Base-by-base conservation (phyloP, 768 basidiomycete species). In the Dioszegia aurantiaca region DNA sequence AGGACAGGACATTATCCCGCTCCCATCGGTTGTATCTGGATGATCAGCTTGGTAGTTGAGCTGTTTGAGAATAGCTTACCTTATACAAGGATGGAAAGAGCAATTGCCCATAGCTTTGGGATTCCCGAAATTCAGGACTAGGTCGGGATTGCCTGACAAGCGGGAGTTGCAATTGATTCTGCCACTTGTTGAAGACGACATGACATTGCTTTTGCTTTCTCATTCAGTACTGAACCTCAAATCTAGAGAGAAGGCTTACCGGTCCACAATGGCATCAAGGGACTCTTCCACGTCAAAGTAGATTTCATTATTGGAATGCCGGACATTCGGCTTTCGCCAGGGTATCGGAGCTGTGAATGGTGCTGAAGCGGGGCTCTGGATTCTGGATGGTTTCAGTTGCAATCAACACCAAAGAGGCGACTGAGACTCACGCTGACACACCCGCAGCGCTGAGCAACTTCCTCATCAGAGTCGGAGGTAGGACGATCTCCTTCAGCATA, bases 281-380 rank as follows among this genome's bases (percentile, higher is more conserved):
- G 87, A 84, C 75, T 98, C 94, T 0, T 83, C 80, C 59, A 95
- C 81, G 70, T 98, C 93, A 73, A 98, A 91, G 73, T 90, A 89
- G 17, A 95, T 86, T 76, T 98, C 93, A 69, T 95, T 94, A 76
- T 83, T 86, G 28, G 86, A 84, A 73, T 97, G 87, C 59, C 85
- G 82, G 37, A 93, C 78, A 6, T 88, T 88, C 0, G 87, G 82
- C 74, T 88, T 87, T 56, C 94, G 83, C 93, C 93, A 98, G 2
- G 93, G 90, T 71, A 94, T 93, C 1, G 89, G 88, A 0, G 89
- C 90, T 1, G 90, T 84, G 72, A 95, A 93, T 0, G 83, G 83
- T 30, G 80, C 64, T 23, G 77, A 76, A 0, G 79, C 74, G 4
- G 66, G 70, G 10, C 68, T 43, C 59, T 72, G 70, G 2, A 77